Conservation (phyloP, 768 basidiomycete genomes). For the Pholiota conissans region DNA sequence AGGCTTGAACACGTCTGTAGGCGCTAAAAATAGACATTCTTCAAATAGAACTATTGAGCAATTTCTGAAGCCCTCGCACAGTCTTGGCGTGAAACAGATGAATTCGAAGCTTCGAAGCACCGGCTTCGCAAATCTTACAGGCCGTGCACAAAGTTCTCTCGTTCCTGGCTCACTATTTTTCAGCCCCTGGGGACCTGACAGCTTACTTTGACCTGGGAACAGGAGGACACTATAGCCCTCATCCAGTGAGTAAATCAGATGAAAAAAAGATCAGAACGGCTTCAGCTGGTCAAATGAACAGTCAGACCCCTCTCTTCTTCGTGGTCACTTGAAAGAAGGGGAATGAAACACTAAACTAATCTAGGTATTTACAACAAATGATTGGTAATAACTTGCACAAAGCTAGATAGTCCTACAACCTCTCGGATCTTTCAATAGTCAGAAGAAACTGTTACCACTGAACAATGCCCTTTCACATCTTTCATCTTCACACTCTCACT, state of each 20-base stretch:
- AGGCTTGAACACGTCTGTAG: too few species aligned
- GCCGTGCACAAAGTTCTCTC: neutral
- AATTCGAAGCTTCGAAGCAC: neutral
- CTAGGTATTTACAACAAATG: neutral
- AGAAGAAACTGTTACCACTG: neutral
- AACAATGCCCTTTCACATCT: neutral
- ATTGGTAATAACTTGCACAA: neutral
- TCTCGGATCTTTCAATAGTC: neutral
- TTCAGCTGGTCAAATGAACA: neutral
- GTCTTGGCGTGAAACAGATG: neutral
- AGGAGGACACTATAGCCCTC: neutral
- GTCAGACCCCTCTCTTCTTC: neutral
- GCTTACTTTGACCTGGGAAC: neutral
- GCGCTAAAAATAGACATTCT: neutral
- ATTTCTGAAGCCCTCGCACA: neutral
- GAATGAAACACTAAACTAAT: neutral
- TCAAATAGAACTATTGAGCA: neutral
- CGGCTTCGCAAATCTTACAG: neutral
- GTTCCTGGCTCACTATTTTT: neutral
- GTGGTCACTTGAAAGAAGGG: too few species aligned
- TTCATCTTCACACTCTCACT: neutral
- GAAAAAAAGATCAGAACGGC: neutral
- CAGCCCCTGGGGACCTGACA: neutral
- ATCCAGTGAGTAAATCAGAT: neutral
- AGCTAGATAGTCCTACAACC: neutral